Percentiles rank a stretch among this genome's conserved stretches.
Conservation (phyloP, 371 early-diverging fungal species). For the Mucor piriformis region DNA sequence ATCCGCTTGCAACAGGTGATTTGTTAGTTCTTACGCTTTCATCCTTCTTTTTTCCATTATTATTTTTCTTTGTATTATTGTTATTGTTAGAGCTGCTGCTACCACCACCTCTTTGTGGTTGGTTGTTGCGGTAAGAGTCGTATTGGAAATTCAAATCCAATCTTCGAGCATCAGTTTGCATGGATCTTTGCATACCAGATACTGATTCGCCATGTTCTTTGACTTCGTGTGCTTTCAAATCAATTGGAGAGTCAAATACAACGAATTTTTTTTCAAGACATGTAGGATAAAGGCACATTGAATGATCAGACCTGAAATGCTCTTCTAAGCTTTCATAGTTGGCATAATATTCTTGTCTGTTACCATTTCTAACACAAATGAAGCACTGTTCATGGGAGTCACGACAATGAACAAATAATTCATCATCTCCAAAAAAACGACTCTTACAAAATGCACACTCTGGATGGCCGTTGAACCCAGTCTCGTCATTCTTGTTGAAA, state of each 20-base stretch:
- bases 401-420: slow-evolving; percentile 92
- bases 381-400: slow-evolving; percentile 94
- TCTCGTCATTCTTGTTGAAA: slow-evolving; percentile 62
- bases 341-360: slow-evolving; percentile 83
- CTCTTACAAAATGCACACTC: slow-evolving; percentile 86
- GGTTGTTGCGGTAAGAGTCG: slow-evolving; percentile 31
- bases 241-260: slow-evolving; percentile 92
- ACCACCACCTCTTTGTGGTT: slow-evolving; percentile 2
- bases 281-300: slow-evolving; percentile 74
- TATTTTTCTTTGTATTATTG: background rate
- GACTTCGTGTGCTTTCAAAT: slow-evolving; percentile 84
- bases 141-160: slow-evolving; percentile 65
- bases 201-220: slow-evolving; percentile 52
- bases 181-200: slow-evolving; percentile 35
- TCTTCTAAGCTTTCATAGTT: slow-evolving; percentile 81
- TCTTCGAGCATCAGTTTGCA: slow-evolving; percentile 48
- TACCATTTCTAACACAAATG: slow-evolving; percentile 75
- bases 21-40: background rate
- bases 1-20: background rate
- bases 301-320: slow-evolving; percentile 88
- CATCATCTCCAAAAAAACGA: slow-evolving; percentile 87
- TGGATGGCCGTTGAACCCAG: slow-evolving; percentile 92
- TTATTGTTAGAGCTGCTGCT: background rate
- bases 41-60: slow-evolving; percentile 10
- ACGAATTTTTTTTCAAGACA: slow-evolving; percentile 95